Percentiles rank a stretch among this genome's conserved stretches.
phyloP scores from a whole-genome alignment of 805 yeast genomes.

The Yarrowia sp. region DNA sequence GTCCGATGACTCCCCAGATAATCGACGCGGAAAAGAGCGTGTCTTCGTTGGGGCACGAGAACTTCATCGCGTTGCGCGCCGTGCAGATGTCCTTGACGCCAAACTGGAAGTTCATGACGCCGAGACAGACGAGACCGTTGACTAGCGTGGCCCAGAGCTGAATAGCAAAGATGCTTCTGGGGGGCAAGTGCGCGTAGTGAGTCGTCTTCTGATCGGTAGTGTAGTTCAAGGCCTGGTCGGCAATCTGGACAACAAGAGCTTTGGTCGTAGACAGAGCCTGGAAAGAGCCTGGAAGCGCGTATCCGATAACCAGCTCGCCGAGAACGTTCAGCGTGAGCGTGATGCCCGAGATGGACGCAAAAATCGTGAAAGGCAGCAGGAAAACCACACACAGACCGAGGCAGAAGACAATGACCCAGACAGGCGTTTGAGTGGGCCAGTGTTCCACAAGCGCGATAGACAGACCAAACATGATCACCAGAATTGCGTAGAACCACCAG shows the following conservation, averaged over 20 bases:
- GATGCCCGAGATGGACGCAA: neutral
- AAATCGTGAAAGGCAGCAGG: neutral
- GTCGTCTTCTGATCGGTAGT: slow-evolving; percentile 58
- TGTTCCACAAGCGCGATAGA: neutral
- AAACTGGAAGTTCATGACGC: neutral
- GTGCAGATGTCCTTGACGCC: neutral
- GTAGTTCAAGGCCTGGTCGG: slow-evolving; percentile 53
- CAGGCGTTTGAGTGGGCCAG: neutral
- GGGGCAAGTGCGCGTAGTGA: slow-evolving; percentile 59
- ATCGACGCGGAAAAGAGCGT: neutral
- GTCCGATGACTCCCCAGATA: neutral
- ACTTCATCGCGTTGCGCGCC: neutral
- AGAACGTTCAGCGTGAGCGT: neutral
- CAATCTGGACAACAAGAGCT: slow-evolving; percentile 30
- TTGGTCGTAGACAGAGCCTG: slow-evolving; percentile 27
- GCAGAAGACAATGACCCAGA: neutral
- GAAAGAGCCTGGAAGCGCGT: neutral
- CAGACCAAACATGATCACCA: neutral
- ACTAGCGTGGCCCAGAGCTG: slow-evolving; percentile 5
- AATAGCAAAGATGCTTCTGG: slow-evolving; percentile 38
- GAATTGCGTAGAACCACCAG: slow-evolving; percentile 1
- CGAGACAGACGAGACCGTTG: neutral
- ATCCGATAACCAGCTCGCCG: neutral
- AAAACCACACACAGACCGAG: neutral
- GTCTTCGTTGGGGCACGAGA: neutral